Evolutionary conservation across 192 early-diverging fungal genomes (phyloP).

Genomic region (Gamsiella multidivaricata): DNA sequence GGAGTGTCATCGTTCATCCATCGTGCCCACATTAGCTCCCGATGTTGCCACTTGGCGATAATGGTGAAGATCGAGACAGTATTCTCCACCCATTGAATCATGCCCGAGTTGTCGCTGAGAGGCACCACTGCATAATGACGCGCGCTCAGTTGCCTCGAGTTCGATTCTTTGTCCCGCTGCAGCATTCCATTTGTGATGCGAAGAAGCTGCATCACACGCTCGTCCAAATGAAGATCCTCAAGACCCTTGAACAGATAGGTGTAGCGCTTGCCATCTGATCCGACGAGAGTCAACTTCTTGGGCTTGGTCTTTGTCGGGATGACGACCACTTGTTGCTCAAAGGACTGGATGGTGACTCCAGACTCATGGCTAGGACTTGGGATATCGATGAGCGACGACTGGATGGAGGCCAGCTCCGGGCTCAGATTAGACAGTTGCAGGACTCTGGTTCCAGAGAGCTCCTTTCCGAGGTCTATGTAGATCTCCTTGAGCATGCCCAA

Average conservation of each 20-base stretch:
- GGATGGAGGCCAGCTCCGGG: slow-evolving; percentile 64
- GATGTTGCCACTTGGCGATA: slow-evolving; percentile 82
- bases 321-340: slow-evolving; percentile 63
- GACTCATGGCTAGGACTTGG: slow-evolving; percentile 62
- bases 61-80: slow-evolving; percentile 81
- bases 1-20: slow-evolving; percentile 52
- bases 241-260: slow-evolving; percentile 91
- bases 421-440: slow-evolving; percentile 67
- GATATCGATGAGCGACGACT: slow-evolving; percentile 62
- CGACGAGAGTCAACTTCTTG: slow-evolving; percentile 79
- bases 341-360: slow-evolving; percentile 60
- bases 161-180: slow-evolving; percentile 59
- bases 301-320: slow-evolving; percentile 93
- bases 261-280: slow-evolving; percentile 66
- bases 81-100: slow-evolving; percentile 95
- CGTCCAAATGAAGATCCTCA: slow-evolving; percentile 94
- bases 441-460: slow-evolving; percentile 65
- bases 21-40: slow-evolving; percentile 62
- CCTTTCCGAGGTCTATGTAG: slow-evolving; percentile 64
- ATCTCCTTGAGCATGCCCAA: slow-evolving; percentile 71
- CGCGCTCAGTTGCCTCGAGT: slow-evolving; percentile 51
- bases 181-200: slow-evolving; percentile 71
- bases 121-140: slow-evolving; percentile 81
- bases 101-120: slow-evolving; percentile 86
- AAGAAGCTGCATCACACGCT: slow-evolving; percentile 88